Evolutionary conservation across 768 basidiomycete species (phyloP).

Genomic region (Lactifluus pinguis): DNA sequence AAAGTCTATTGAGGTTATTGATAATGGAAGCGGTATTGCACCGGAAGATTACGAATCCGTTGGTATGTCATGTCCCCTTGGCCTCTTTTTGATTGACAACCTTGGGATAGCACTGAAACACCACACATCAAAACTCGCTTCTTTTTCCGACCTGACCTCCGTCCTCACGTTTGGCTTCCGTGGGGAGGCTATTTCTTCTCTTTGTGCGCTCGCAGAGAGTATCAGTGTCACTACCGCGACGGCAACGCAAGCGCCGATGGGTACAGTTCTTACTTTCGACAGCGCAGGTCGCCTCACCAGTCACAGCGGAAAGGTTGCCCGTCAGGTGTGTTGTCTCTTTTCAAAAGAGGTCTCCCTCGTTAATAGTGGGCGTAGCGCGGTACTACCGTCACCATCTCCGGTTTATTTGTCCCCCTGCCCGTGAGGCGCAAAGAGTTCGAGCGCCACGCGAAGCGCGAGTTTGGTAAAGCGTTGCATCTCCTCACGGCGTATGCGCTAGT

Average conservation of each 20-base stretch:
- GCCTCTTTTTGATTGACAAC: neutral
- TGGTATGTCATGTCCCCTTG: constrained; percentile 39
- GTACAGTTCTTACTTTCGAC: constrained; percentile 68
- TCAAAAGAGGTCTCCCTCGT: neutral
- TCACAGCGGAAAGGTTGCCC: constrained; percentile 50
- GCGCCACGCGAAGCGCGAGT: constrained; percentile 83
- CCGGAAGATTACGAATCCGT: constrained; percentile 68
- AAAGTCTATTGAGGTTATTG: constrained; percentile 75
- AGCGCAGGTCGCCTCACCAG: constrained; percentile 50
- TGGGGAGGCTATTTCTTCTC: constrained; percentile 90
- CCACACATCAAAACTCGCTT: constrained; percentile 83
- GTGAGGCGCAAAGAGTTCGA: constrained; percentile 90
- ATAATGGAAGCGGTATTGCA: constrained; percentile 86
- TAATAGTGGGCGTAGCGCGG: constrained; percentile 51
- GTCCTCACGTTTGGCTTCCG: constrained; percentile 89
- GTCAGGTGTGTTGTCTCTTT: constrained; percentile 46
- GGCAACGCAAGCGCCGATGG: constrained; percentile 61
- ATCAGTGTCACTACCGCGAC: constrained; percentile 72
- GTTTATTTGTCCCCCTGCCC: constrained; percentile 73
- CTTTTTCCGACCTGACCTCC: constrained; percentile 61
- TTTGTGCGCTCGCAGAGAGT: constrained; percentile 73
- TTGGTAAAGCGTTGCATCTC: constrained; percentile 71
- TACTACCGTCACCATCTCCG: constrained; percentile 66
- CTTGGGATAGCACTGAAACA: constrained; percentile 66
- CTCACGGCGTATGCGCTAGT: constrained; percentile 86